Conservation (phyloP, 257 asterid species). For the Salvia splendens region DNA sequence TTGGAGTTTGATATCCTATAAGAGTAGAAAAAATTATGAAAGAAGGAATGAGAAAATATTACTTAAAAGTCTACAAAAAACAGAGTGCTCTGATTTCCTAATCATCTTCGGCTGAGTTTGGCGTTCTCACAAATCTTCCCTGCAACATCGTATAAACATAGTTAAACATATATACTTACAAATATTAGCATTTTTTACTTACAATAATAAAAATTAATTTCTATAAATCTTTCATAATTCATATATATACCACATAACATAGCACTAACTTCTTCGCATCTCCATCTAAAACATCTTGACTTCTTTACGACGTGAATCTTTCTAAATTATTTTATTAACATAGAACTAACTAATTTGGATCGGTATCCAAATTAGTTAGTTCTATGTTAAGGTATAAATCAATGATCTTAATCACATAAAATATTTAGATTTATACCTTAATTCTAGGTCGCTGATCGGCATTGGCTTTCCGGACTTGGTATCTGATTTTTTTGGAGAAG, state of each 20-base stretch:
- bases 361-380: too few species aligned
- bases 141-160: conserved; percentile 34
- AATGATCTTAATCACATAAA: too few species aligned
- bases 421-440: conserved; percentile 44
- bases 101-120: conserved; percentile 40
- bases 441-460: conserved; percentile 68
- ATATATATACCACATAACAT: too few species aligned
- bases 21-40: neutral
- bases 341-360: too few species aligned
- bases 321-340: too few species aligned
- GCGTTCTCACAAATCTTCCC: conserved; percentile 58
- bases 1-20: conserved; percentile 3
- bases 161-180: neutral
- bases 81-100: neutral
- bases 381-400: too few species aligned
- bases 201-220: too few species aligned
- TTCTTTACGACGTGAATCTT: too few species aligned
- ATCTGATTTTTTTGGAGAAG: conserved; percentile 61
- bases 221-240: too few species aligned
- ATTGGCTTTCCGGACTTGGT: conserved; percentile 58
- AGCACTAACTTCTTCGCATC: too few species aligned
- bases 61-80: conserved; percentile 18
- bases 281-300: too few species aligned
- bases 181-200: neutral
- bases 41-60: neutral